Evolutionary conservation across 306 rosid species (phyloP).

Genomic region (Morella rubra): DNA sequence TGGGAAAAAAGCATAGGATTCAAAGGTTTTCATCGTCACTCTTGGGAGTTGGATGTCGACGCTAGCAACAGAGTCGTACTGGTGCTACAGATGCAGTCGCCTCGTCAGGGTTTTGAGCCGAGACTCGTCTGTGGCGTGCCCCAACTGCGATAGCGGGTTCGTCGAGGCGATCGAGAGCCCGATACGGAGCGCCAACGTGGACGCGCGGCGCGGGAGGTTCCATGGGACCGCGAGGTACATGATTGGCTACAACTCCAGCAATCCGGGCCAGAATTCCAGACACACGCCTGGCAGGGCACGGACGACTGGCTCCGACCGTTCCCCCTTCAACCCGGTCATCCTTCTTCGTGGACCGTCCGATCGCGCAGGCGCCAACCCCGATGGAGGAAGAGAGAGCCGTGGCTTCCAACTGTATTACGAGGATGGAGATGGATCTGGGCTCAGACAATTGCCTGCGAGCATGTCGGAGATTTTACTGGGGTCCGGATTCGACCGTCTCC

Average conservation of each 20-base stretch:
- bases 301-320: constrained; percentile 53
- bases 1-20: not conserved
- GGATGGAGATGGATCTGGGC: constrained; percentile 71
- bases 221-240: constrained; percentile 63
- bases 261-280: constrained; percentile 35
- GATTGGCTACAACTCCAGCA: constrained; percentile 46
- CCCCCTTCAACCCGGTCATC: constrained; percentile 72
- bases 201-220: constrained; percentile 44
- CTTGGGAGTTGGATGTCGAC: constrained; percentile 45
- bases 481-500: constrained; percentile 74
- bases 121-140: constrained; percentile 47
- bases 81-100: constrained; percentile 83
- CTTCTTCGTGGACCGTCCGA: constrained; percentile 56
- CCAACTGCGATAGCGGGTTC: constrained; percentile 64
- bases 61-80: constrained; percentile 46
- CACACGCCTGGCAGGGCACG: constrained; percentile 39
- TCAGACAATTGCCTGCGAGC: constrained; percentile 70
- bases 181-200: constrained; percentile 24
- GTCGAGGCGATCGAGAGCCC: constrained; percentile 58
- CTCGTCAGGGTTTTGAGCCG: constrained; percentile 45
- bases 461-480: constrained; percentile 84
- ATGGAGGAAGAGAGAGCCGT: constrained; percentile 37
- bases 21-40: not conserved
- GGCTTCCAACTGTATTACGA: constrained; percentile 76
- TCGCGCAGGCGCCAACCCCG: not conserved